Conservation (phyloP, 768 basidiomycete genomes). For the Russula emetica region DNA sequence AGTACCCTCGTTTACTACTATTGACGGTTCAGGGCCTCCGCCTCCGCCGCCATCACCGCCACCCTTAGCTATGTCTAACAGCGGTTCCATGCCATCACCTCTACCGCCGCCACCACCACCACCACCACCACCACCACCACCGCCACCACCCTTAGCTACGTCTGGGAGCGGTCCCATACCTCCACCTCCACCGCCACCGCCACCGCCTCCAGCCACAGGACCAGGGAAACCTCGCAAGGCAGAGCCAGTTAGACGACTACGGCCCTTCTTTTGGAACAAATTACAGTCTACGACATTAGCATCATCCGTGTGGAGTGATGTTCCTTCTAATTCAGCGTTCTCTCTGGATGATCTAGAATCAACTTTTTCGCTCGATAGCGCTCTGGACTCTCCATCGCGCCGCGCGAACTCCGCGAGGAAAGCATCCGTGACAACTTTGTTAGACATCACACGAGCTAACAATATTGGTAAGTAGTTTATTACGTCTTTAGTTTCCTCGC, state of each 20-base stretch:
- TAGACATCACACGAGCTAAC: conserved; percentile 79
- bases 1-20: neutral
- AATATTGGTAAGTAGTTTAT: conserved; percentile 58
- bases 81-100: neutral
- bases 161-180: neutral
- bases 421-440: conserved; percentile 61
- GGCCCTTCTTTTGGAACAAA: conserved; percentile 93
- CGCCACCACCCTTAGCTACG: neutral
- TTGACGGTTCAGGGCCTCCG: neutral
- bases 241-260: conserved; percentile 55
- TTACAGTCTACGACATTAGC: conserved; percentile 42
- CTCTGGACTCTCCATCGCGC: conserved; percentile 42
- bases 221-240: conserved; percentile 34
- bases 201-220: conserved; percentile 29
- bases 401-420: conserved; percentile 44
- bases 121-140: conserved; percentile 1
- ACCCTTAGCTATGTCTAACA: neutral
- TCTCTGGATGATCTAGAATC: conserved; percentile 68
- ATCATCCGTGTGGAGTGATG: conserved; percentile 69
- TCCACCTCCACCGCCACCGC: conserved; percentile 10
- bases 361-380: conserved; percentile 60
- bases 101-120: conserved; percentile 5
- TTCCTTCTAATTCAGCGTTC: conserved; percentile 42
- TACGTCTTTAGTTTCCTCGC: neutral
- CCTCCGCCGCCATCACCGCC: conserved; percentile 7